A percentile compares a stretch with the other conserved stretches of the same genome.
These are phyloP conservation scores for Didymella pomorum DNA, from an alignment of 2,329 filamentous ascomycete species.

Conservation along the genomic window DNA sequence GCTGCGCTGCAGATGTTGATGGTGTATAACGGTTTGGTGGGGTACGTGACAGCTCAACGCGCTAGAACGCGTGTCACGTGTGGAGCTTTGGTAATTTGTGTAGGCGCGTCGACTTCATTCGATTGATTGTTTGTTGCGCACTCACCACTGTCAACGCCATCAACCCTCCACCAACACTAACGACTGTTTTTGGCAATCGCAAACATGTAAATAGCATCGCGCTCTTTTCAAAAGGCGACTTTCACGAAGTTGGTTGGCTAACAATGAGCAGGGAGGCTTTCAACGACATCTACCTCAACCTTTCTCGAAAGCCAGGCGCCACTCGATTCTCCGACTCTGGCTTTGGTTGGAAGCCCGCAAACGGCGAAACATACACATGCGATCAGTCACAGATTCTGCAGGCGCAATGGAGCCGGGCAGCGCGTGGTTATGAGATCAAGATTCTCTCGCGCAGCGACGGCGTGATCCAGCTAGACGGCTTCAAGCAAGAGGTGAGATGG, in stretches of 20 bases:
- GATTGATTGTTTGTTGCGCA: slow-evolving; percentile 6
- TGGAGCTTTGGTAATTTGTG: neutral
- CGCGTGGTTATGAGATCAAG: slow-evolving; percentile 93
- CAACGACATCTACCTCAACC: slow-evolving; percentile 94
- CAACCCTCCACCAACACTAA: slow-evolving; percentile 6
- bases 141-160: neutral
- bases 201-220: slow-evolving; percentile 7
- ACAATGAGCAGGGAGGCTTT: slow-evolving; percentile 78
- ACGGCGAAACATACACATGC: slow-evolving; percentile 91
- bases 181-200: slow-evolving; percentile 4
- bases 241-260: neutral
- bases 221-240: neutral
- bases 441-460: slow-evolving; percentile 84
- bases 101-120: slow-evolving; percentile 3
- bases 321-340: slow-evolving; percentile 95
- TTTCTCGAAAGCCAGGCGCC: slow-evolving; percentile 90
- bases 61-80: slow-evolving; percentile 17
- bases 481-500: slow-evolving; percentile 76
- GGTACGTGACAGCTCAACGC: neutral
- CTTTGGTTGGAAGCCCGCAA: slow-evolving; percentile 91
- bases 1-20: neutral
- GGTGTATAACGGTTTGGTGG: neutral
- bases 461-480: slow-evolving; percentile 93
- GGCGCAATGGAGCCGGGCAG: slow-evolving; percentile 93
- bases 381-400: slow-evolving; percentile 84